Evolutionary conservation across 352 stramenopile species (phyloP), one percentile per base, ranked within the genome.

Genomic region (Phytophthora ohioensis): DNA sequence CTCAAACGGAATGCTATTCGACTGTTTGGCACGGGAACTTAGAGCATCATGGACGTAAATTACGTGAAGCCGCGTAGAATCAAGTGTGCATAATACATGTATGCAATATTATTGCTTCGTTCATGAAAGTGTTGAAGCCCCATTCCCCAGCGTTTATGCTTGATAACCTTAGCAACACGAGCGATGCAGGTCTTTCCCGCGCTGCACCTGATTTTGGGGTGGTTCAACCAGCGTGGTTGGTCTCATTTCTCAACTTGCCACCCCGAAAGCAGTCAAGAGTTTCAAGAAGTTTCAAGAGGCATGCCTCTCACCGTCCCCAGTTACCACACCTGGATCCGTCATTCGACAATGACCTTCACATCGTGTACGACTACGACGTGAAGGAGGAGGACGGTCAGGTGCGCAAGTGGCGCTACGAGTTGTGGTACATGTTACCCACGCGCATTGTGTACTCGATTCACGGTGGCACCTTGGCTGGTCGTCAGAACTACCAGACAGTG

Each of bases 361-460:
- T 84, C 17, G 35, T 85, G 31, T 85, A 85, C 64, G 78, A 85
- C 65, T 85, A 85, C 63, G 72, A 85, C 30, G 74, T 68, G 30
- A 61, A 82, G 53, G 64, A 43, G 11, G 38, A 43, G 38, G 38
- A 43, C 38, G 38, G 11, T 5, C 38, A 43, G 38, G 38, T 43
- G 51, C 47, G 57, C 65, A 85, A 82, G 75, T 85, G 78, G 78
- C 78, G 78, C 61, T 85, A 85, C 66, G 78, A 85, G 65, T 74
- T 85, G 74, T 85, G 75, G 71, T 85, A 27, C 64, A 43, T 43
- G 38, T 43, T 5, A 5, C 38, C 38, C 38, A n/a, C 38, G 38
- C 78, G 78, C 52, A 77, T 85, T 43, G 74, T 85, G 47, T 85
- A 85, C 74, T 71, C 74, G 54, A 85, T 85, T 71, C 78, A 85